Evolutionary conservation across 768 basidiomycete genomes (phyloP).

Genomic region (Tricholoma sp.): DNA sequence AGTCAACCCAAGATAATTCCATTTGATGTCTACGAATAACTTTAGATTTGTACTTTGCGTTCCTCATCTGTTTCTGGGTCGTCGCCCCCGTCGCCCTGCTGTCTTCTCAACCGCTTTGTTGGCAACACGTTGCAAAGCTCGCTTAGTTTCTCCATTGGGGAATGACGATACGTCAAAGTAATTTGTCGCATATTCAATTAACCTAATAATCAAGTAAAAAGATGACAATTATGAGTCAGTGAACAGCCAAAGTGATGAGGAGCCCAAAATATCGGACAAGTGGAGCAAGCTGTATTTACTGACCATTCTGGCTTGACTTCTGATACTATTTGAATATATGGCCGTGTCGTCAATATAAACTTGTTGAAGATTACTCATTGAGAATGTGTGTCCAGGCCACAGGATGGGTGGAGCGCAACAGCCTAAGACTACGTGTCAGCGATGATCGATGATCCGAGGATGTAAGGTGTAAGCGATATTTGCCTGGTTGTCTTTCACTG

Average conservation of each 20-base stretch:
- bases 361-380: conserved; percentile 95
- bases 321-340: conserved; percentile 88
- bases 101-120: conserved; percentile 52
- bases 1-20: too few relatives aligned
- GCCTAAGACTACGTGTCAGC: conserved; percentile 31
- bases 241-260: too few relatives aligned
- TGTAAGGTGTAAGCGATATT: conserved; percentile 15
- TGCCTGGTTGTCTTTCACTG: conserved; percentile 93
- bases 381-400: conserved; percentile 80
- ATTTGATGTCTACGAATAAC: too few relatives aligned
- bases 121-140: conserved; percentile 48
- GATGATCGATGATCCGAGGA: not conserved
- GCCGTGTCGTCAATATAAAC: conserved; percentile 86
- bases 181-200: conserved; percentile 32
- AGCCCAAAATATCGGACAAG: too few relatives aligned
- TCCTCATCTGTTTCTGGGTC: conserved; percentile 23
- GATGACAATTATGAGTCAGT: too few relatives aligned
- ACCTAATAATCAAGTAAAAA: conserved; percentile 20
- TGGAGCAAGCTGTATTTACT: conserved; percentile 15
- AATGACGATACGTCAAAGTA: conserved; percentile 72
- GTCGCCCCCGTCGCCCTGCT: conserved; percentile 17
- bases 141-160: conserved; percentile 68
- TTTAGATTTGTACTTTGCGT: too few relatives aligned
- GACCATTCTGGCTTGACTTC: conserved; percentile 87
- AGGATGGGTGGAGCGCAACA: conserved; percentile 79